Evolutionary conservation across 2,329 filamentous ascomycete species (phyloP), one percentile per base, ranked within the genome.

Genomic region (Hypoxylon sp.): DNA sequence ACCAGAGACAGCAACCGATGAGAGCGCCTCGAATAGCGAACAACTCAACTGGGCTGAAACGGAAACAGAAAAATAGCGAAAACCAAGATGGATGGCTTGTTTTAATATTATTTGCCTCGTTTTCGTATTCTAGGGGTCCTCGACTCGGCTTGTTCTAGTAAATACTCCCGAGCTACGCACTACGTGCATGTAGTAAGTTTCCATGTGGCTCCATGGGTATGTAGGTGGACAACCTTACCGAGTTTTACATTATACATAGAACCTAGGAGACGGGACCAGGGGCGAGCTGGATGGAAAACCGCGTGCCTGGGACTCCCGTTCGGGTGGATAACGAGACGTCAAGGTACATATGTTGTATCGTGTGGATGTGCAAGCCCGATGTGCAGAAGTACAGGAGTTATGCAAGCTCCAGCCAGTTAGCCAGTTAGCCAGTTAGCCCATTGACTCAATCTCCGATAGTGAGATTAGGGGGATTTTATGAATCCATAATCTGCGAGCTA

Each of bases 101-200:
- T 69, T 71, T 71, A 71, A 62, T 68, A 69, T 66, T 54, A 62
- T 66, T 61, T 39, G 53, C 17, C 66, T 71, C 69, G 69, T 71
- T 71, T 71, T 69, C 69, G 69, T 71, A 71, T 71, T 68, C 32
- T 65, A 56, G 62, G 63, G 69, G 62, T 62, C 60, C 55, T 67
- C 53, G 47, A 62, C 19, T 55, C 53, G 54, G 37, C 21, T 47
- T 44, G 29, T 60, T 48, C 32, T 46, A 46, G 57, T 27, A 42
- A 52, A 37, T 39, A 31, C 10, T 54, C 35, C 47, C 52, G n/a
- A 50, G 39, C 39, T 65, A 32, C 39, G 21, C 39, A 52, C 19
- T 52, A 55, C 54, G 27, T 21, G 48, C 42, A 32, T 32, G 31
- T 32, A 27, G 24, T 27, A 27, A 27, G 24, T 27, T 27, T 27